Percentiles rank a stretch among this genome's conserved stretches.
These are phyloP conservation scores for Chlamydomonas applanata DNA, from an alignment of 139 green algal genomes.

Conservation along the genomic window DNA sequence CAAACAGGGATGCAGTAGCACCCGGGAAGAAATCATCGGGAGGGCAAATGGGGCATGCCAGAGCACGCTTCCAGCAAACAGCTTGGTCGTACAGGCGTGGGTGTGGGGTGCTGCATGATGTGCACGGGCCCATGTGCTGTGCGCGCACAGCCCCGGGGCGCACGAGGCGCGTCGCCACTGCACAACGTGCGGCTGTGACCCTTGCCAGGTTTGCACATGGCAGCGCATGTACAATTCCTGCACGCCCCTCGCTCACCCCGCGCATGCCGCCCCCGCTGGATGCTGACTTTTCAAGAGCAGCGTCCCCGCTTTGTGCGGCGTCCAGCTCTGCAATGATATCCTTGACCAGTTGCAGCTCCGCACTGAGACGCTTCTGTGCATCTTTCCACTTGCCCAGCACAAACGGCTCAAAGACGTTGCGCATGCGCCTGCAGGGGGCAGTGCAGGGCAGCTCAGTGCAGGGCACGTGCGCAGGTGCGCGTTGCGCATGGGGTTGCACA, in stretches of 20 bases:
- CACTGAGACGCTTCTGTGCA: background rate
- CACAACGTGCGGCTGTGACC: background rate
- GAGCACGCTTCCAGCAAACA: too few relatives aligned
- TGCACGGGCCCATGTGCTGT: too few relatives aligned
- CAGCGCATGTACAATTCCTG: background rate
- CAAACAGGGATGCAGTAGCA: too few relatives aligned
- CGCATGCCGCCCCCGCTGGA: background rate
- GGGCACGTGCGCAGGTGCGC: too few relatives aligned
- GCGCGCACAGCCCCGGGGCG: too few relatives aligned
- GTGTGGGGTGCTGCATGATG: too few relatives aligned
- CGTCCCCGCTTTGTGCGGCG: background rate
- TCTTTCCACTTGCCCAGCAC: slow-evolving; percentile 3
- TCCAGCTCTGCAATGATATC: slow-evolving; percentile 2
- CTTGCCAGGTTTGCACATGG: background rate
- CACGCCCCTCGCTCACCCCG: background rate
- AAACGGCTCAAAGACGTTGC: background rate
- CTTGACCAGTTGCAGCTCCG: background rate
- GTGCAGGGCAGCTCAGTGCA: too few relatives aligned
- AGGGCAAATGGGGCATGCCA: too few relatives aligned
- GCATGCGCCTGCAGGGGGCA: slow-evolving; percentile 10
- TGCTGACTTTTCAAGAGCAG: background rate
- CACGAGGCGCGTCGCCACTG: too few relatives aligned
- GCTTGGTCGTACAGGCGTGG: too few relatives aligned
- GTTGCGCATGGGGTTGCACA: too few relatives aligned
- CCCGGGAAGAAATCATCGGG: too few relatives aligned